Conservation (phyloP, 495 filamentous ascomycete species). For the Penicillium crystallinum region DNA sequence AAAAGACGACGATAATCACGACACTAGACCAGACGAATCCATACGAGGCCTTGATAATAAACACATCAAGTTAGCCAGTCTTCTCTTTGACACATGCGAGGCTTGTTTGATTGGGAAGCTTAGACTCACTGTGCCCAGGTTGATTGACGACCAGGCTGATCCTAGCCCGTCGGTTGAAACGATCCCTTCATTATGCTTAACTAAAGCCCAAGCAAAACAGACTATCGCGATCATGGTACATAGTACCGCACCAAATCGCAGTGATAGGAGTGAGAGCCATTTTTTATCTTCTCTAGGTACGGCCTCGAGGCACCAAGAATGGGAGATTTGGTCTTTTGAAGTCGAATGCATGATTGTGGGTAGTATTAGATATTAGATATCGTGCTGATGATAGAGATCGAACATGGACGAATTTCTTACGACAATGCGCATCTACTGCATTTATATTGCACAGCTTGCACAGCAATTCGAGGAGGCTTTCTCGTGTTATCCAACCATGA, state of each 20-base stretch:
- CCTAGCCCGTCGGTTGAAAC: constrained; percentile 14
- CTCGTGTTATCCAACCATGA: background rate
- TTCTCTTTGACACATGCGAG: background rate
- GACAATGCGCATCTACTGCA: too few relatives aligned
- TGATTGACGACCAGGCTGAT: constrained; percentile 3
- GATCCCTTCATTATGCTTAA: constrained; percentile 4
- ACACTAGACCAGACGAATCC: constrained; percentile 11
- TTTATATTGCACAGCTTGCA: too few relatives aligned
- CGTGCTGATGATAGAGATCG: too few relatives aligned
- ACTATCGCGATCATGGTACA: constrained; percentile 8
- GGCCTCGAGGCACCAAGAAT: constrained; percentile 11
- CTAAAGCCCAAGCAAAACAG: constrained; percentile 16
- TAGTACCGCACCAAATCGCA: constrained; percentile 11
- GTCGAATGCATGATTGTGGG: background rate
- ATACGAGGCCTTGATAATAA: constrained; percentile 7
- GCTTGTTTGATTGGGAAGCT: background rate
- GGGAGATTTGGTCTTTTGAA: background rate
- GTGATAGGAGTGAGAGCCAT: constrained; percentile 13
- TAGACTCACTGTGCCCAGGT: constrained; percentile 11
- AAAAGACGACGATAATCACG: constrained; percentile 12
- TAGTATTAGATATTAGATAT: background rate
- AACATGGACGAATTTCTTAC: too few relatives aligned
- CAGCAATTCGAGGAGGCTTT: background rate
- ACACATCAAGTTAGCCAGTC: background rate
- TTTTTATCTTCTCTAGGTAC: constrained; percentile 12